phyloP scores from a whole-genome alignment of 805 yeast species.

The Hanseniaspora meyeri region DNA sequence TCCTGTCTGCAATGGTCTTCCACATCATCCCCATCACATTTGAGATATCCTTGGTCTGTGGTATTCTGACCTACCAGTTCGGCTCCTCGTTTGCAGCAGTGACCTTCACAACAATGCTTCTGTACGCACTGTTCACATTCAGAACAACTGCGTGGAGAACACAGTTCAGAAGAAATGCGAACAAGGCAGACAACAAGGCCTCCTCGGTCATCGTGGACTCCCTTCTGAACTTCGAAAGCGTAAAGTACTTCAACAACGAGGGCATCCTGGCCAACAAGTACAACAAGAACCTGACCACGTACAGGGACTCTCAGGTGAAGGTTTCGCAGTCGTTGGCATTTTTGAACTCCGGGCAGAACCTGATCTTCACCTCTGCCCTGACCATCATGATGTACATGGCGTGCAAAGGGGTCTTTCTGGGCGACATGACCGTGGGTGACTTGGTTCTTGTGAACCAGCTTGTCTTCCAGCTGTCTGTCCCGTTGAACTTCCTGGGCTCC shows the following conservation, averaged over 20 bases:
- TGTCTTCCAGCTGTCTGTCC: constrained; percentile 91
- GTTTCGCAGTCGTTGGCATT: constrained; percentile 77
- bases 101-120: constrained; percentile 76
- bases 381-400: constrained; percentile 99
- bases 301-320: constrained; percentile 57
- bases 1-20: constrained; percentile 91
- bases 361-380: constrained; percentile 74
- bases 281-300: constrained; percentile 56
- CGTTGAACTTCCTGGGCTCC: constrained; percentile 85
- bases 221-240: constrained; percentile 84
- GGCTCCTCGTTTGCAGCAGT: constrained; percentile 83
- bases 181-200: constrained; percentile 89
- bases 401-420: constrained; percentile 78
- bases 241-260: constrained; percentile 89
- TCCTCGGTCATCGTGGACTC: constrained; percentile 91
- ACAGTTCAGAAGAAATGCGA: constrained; percentile 75
- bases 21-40: constrained; percentile 87
- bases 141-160: constrained; percentile 95
- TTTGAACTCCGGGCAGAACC: constrained; percentile 65
- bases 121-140: constrained; percentile 78
- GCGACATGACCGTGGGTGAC: constrained; percentile 82
- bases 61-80: constrained; percentile 83
- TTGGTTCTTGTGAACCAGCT: constrained; percentile 87
- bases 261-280: constrained; percentile 65
- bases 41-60: constrained; percentile 87